phyloP scores from a whole-genome alignment of 108 stramenopile species.

The Cyclostephanos tholiformis region DNA sequence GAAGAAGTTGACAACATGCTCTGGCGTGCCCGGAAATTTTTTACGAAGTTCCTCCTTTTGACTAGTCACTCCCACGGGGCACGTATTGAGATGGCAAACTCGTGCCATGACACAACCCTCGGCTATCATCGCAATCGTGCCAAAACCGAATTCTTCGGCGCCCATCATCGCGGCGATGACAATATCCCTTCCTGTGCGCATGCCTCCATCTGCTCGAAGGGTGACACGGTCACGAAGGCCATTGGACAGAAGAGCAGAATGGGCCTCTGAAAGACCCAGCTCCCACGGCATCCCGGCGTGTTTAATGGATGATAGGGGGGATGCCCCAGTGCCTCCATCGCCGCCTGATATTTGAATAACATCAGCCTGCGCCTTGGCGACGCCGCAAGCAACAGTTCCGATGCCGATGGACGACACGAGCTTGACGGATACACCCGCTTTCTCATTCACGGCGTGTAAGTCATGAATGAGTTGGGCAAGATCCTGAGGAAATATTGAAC shows the following conservation, averaged over 20 bases:
- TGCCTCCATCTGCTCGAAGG: conserved; percentile 91
- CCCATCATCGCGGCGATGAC: conserved; percentile 90
- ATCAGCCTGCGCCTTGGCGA: conserved; percentile 95
- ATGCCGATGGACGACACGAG: conserved; percentile 97
- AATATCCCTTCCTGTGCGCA: conserved; percentile 92
- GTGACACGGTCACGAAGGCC: conserved; percentile 88
- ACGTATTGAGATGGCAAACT: conserved; percentile 96
- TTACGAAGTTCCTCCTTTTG: conserved; percentile 95
- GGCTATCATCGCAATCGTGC: conserved; percentile 95
- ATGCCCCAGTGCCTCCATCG: conserved; percentile 95
- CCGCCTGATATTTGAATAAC: conserved; percentile 94
- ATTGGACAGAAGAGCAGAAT: conserved; percentile 87
- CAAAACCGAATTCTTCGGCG: conserved; percentile 93
- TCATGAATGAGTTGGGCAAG: conserved; percentile 96
- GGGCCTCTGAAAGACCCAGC: conserved; percentile 91
- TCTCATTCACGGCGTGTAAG: conserved; percentile 90
- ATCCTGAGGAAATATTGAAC: conserved; percentile 54
- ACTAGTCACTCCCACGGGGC: conserved; percentile 94
- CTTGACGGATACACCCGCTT: conserved; percentile 95
- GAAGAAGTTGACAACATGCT: conserved; percentile 97
- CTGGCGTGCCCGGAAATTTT: conserved; percentile 96
- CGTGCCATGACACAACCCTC: conserved; percentile 97
- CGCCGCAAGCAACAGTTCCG: conserved; percentile 95
- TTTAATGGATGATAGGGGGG: conserved; percentile 91
- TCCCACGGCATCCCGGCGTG: conserved; percentile 94